Percentiles rank a stretch among this genome's conserved stretches.
Conservation (phyloP, 768 basidiomycete species). For the Phanerochaete sordida region DNA sequence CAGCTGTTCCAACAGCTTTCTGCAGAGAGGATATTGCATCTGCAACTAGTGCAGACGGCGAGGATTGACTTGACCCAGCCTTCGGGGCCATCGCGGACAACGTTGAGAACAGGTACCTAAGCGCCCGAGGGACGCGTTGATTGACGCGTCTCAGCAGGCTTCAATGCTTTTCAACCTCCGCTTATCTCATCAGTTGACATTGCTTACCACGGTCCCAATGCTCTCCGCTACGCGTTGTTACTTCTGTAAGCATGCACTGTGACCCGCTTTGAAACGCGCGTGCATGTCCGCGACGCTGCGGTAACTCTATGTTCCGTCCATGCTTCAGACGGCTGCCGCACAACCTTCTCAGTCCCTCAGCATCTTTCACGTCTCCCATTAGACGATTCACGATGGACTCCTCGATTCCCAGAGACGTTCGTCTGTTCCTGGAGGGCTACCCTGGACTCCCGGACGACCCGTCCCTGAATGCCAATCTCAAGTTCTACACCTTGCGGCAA, state of each 20-base stretch:
- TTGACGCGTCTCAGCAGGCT: background rate
- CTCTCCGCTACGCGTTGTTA: background rate
- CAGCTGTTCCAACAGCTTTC: conserved; percentile 38
- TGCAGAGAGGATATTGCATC: conserved; percentile 41
- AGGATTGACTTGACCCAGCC: background rate
- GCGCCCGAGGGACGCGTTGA: background rate
- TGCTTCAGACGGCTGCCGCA: background rate
- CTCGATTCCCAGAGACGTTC: conserved; percentile 48
- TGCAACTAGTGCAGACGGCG: conserved; percentile 34
- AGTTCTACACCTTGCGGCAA: conserved; percentile 57
- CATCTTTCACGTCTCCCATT: background rate
- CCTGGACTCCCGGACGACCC: conserved; percentile 39
- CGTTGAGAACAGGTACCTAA: background rate
- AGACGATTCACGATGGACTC: background rate
- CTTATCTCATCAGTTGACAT: no score
- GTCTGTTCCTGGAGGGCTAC: conserved; percentile 55
- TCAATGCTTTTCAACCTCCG: background rate
- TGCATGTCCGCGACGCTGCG: background rate
- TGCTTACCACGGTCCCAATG: no score
- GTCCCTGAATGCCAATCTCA: conserved; percentile 42
- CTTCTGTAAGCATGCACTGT: background rate
- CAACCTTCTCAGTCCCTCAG: background rate
- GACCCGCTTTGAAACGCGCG: background rate
- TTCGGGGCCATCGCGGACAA: conserved; percentile 3
- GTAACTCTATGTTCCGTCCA: background rate